Percentiles rank a stretch among this genome's conserved stretches.
phyloP scores from a whole-genome alignment of 106 monocot species.

The Iris macrosiphon region DNA sequence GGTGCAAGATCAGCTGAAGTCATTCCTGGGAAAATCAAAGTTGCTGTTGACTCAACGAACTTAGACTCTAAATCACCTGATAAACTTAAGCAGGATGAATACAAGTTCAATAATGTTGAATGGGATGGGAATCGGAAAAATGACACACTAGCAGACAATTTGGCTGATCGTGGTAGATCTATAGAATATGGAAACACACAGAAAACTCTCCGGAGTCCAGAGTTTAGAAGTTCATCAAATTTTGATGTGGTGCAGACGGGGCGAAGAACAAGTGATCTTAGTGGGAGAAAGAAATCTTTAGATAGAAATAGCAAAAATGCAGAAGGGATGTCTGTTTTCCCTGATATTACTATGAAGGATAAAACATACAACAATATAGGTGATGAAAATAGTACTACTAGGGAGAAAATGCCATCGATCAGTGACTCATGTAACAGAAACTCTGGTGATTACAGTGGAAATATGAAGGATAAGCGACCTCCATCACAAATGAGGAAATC shows the following conservation, averaged over 20 bases:
- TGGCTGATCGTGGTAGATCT: conserved; percentile 13
- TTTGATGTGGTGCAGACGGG: conserved; percentile 23
- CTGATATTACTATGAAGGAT: conserved; percentile 25
- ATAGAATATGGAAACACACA: conserved; percentile 12
- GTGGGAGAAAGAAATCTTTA: conserved; percentile 16
- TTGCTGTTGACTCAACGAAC: conserved; percentile 7
- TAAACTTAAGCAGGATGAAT: conserved; percentile 15
- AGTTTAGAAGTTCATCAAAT: conserved; percentile 13
- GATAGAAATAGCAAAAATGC: conserved; percentile 24
- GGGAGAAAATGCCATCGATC: conserved; percentile 17
- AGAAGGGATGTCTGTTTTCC: conserved; percentile 17
- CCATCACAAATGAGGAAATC: conserved; percentile 6
- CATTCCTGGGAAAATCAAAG: conserved; percentile 19
- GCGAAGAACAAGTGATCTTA: conserved; percentile 12
- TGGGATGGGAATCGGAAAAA: conserved; percentile 7
- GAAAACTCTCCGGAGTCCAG: conserved; percentile 23
- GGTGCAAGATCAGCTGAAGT: conserved; percentile 20
- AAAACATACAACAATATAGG: conserved; percentile 23
- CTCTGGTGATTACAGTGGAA: conserved; percentile 11
- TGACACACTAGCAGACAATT: conserved; percentile 12
- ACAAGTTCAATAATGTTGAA: conserved; percentile 11
- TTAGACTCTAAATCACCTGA: conserved; percentile 16
- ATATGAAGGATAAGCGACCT: conserved; percentile 16
- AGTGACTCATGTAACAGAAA: conserved; percentile 28
- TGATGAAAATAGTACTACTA: conserved; percentile 22